A percentile compares a stretch with the other conserved stretches of the same genome.
Evolutionary conservation across 2,329 filamentous ascomycete species (phyloP).

Genomic region (Zasmidium citrigriseum): DNA sequence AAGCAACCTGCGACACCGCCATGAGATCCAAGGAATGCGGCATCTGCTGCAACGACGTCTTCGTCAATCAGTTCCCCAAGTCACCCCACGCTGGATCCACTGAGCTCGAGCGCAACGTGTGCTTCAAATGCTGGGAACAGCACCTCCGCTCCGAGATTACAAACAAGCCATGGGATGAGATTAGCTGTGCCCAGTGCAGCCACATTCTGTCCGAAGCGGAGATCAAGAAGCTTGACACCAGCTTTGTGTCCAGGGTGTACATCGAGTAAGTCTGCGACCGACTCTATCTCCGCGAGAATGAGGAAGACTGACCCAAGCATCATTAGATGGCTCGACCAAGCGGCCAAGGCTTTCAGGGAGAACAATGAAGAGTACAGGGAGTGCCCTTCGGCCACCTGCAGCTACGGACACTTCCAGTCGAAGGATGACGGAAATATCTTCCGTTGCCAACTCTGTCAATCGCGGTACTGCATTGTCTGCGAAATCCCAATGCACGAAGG

Average conservation of each 20-base stretch:
- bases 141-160: conserved; percentile 17
- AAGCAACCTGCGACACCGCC: too few relatives aligned
- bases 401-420: conserved; percentile 8
- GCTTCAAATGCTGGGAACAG: conserved; percentile 19
- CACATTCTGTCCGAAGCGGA: conserved; percentile 14
- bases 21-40: conserved; percentile 13
- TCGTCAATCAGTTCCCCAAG: conserved; percentile 10
- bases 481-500: conserved; percentile 13
- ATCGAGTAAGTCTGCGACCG: background rate
- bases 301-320: background rate
- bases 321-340: conserved; percentile 11
- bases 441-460: conserved; percentile 9
- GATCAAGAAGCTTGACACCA: conserved; percentile 15
- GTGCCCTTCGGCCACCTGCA: conserved; percentile 7
- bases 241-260: background rate
- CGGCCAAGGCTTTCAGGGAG: background rate
- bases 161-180: conserved; percentile 7
- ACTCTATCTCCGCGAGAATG: background rate
- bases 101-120: conserved; percentile 7
- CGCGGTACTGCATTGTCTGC: conserved; percentile 13
- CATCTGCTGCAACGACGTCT: conserved; percentile 16
- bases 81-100: conserved; percentile 4
- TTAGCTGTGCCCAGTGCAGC: conserved; percentile 20
- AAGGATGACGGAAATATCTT: conserved; percentile 14
- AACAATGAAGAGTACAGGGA: conserved; percentile 5